Conservation (phyloP, 2,329 filamentous ascomycete species). For the Cladosporium sp. region DNA sequence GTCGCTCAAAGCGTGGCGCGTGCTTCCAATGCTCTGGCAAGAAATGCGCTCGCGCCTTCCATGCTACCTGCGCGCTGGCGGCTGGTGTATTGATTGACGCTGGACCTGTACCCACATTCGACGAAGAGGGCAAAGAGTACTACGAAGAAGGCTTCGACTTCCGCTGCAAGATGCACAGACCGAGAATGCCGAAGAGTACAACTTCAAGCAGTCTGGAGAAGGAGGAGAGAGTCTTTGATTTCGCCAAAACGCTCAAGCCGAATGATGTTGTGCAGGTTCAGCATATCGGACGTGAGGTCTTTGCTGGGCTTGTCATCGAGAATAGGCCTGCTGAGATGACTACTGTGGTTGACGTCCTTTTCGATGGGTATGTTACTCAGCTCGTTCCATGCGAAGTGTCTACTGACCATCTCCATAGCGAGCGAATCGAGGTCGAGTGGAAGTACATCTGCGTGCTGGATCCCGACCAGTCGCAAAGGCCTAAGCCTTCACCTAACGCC, state of each 20-base stretch:
- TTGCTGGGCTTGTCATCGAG: conserved; percentile 82
- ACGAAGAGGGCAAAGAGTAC: conserved; percentile 87
- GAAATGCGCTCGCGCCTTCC: conserved; percentile 90
- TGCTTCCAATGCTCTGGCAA: conserved; percentile 96
- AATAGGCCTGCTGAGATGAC: conserved; percentile 73
- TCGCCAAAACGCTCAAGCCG: conserved; percentile 62
- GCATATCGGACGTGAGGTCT: conserved; percentile 77
- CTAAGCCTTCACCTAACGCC: conserved; percentile 70
- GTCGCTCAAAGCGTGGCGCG: conserved; percentile 88
- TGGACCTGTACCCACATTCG: conserved; percentile 79
- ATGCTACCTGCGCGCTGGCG: conserved; percentile 88
- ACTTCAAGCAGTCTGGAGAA: conserved; percentile 60
- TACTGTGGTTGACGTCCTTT: conserved; percentile 76
- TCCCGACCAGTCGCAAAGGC: conserved; percentile 64
- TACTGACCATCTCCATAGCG: conserved; percentile 43
- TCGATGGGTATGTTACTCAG: conserved; percentile 64
- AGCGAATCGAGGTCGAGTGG: conserved; percentile 75
- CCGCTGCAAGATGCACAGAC: conserved; percentile 88
- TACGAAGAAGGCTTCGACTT: conserved; percentile 90
- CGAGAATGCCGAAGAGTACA: conserved; percentile 72
- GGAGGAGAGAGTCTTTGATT: conserved; percentile 63
- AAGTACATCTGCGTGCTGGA: conserved; percentile 77
- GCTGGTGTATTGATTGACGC: conserved; percentile 90
- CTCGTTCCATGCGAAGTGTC: conserved; percentile 13
- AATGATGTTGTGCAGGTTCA: conserved; percentile 86